Evolutionary conservation across 176 grass and related monocot genomes (phyloP).

Genomic region (Olyra latifolia): DNA sequence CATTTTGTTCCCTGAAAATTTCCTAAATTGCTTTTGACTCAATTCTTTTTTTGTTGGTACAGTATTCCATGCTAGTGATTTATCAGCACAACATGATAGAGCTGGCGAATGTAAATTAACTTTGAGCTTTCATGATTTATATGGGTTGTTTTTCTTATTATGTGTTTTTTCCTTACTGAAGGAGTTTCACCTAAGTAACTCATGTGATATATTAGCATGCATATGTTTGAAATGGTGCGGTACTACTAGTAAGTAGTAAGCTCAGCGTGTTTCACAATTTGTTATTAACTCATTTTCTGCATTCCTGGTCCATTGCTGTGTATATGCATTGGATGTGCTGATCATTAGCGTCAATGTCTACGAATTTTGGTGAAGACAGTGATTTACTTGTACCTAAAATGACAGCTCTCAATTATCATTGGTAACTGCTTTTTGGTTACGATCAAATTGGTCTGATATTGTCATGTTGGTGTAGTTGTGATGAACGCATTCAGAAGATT

Average conservation of each 20-base stretch:
- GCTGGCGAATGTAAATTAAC: background rate
- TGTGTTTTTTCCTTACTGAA: background rate
- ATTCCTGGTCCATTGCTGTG: background rate
- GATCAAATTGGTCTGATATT: background rate
- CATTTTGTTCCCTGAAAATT: conserved; percentile 18
- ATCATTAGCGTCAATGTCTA: conserved; percentile 8
- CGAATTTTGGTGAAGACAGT: background rate
- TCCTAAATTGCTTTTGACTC: background rate
- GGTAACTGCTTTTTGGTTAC: conserved; percentile 9
- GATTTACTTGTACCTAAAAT: background rate
- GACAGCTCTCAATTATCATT: background rate
- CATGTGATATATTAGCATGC: conserved; percentile 7
- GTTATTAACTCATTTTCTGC: background rate
- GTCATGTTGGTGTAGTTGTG: conserved; percentile 56
- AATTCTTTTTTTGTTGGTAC: background rate
- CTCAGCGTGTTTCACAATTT: background rate
- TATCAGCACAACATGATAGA: conserved; percentile 6
- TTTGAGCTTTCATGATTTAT: background rate
- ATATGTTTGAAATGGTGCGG: conserved; percentile 18
- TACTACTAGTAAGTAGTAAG: conserved; percentile 5
- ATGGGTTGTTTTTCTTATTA: conserved; percentile 1
- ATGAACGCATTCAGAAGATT: conserved; percentile 98
- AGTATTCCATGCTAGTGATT: conserved; percentile 13
- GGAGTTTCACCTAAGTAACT: conserved; percentile 15
- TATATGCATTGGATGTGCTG: conserved; percentile 12